These are phyloP conservation scores for Neopestalotiopsis clavispora DNA, from an alignment of 2,329 filamentous ascomycete species.

Conservation along the genomic window DNA sequence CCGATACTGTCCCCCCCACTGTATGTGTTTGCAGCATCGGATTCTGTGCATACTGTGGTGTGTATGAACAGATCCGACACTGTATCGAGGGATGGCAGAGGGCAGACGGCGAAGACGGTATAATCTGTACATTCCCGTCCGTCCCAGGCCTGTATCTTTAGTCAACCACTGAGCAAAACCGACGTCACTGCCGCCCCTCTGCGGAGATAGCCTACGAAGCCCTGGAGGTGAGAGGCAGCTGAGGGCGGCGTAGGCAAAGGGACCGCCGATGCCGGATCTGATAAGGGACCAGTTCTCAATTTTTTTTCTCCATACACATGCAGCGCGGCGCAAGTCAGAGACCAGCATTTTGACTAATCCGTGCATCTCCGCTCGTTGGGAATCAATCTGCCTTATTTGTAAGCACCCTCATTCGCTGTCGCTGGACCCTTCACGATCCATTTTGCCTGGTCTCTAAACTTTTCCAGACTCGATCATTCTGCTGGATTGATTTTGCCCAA, in stretches of 20 bases:
- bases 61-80: not conserved
- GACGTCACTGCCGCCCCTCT: not conserved
- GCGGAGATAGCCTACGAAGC: not conserved
- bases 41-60: not conserved
- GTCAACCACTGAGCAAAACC: not conserved
- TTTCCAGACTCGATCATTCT: not conserved
- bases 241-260: not conserved
- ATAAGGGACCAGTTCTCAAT: conserved; percentile 27
- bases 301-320: conserved; percentile 13
- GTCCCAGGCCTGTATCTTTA: too few relatives aligned
- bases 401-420: conserved; percentile 12
- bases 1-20: not conserved
- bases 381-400: conserved; percentile 15
- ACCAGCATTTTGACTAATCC: conserved; percentile 28
- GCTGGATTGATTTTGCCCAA: not conserved
- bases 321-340: not conserved
- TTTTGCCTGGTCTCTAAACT: not conserved
- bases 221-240: not conserved
- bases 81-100: not conserved
- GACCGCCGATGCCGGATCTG: conserved; percentile 32
- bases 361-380: conserved; percentile 20
- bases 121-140: too few relatives aligned
- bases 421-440: not conserved
- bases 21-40: not conserved
- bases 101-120: too few relatives aligned